Conservation (phyloP, 768 basidiomycete species). For the Candolleomyces aberdarensis region DNA sequence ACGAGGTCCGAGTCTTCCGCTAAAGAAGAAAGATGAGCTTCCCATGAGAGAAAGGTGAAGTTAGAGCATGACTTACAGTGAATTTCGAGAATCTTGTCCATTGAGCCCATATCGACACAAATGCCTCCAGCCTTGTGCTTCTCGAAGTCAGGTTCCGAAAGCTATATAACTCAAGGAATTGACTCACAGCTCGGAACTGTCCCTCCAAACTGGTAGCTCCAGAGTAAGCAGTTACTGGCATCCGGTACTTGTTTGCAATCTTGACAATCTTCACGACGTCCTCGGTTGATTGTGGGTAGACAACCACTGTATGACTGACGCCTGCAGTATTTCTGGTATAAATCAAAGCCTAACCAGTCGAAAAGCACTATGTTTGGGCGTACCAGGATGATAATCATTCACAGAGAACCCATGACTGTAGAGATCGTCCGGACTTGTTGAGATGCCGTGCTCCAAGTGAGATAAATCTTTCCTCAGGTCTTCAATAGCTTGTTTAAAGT, state of each 20-base stretch:
- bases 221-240: conserved; percentile 77
- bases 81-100: conserved; percentile 77
- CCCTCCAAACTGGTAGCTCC: conserved; percentile 86
- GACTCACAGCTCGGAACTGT: conserved; percentile 60
- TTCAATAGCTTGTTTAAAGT: conserved; percentile 50
- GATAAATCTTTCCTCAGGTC: conserved; percentile 43
- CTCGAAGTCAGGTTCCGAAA: background rate
- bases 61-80: conserved; percentile 44
- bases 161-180: background rate
- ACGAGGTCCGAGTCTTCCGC: conserved; percentile 71
- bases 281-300: conserved; percentile 67
- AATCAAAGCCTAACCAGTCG: background rate
- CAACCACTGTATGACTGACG: conserved; percentile 53
- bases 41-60: background rate
- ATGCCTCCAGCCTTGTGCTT: conserved; percentile 58
- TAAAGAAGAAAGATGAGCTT: conserved; percentile 19
- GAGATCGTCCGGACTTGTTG: conserved; percentile 51
- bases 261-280: conserved; percentile 81
- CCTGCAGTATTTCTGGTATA: conserved; percentile 22
- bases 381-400: conserved; percentile 51
- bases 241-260: conserved; percentile 66
- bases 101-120: conserved; percentile 72
- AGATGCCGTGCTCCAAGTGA: conserved; percentile 32
- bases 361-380: conserved; percentile 11
- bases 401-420: conserved; percentile 52